Conservation (phyloP, 352 stramenopile species). For the Blastocystis sp. region DNA sequence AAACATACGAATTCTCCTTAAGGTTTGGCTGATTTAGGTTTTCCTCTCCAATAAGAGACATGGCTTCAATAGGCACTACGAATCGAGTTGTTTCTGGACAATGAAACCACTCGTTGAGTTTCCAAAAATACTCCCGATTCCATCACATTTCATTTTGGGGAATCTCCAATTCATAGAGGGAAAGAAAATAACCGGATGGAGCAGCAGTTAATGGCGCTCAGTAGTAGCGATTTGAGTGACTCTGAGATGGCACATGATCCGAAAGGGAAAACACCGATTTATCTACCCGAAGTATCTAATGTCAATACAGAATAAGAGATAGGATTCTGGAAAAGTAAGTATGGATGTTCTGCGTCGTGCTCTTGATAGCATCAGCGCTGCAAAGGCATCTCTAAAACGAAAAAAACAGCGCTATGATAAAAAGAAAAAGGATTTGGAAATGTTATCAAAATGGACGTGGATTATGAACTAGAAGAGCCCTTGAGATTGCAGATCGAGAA, state of each 20-base stretch:
- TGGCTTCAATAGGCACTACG: not conserved
- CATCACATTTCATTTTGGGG: not conserved
- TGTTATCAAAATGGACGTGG: not conserved
- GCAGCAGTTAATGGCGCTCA: not conserved
- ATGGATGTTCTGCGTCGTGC: not conserved
- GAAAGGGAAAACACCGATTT: not conserved
- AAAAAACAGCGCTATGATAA: slow-evolving; percentile 41
- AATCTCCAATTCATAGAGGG: not conserved
- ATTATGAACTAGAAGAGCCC: not conserved
- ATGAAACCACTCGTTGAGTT: not conserved
- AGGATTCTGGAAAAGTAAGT: not conserved
- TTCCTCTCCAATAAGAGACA: slow-evolving; percentile 47
- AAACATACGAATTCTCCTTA: slow-evolving; percentile 6
- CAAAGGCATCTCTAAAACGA: not conserved
- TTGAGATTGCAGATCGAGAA: slow-evolving; percentile 3
- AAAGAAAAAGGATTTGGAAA: slow-evolving; percentile 39
- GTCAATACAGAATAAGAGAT: not conserved
- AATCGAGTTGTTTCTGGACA: not conserved
- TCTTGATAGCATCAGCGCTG: not conserved
- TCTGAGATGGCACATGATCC: not conserved
- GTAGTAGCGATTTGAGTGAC: slow-evolving; percentile 33
- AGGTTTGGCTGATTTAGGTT: not conserved
- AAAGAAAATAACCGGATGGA: not conserved
- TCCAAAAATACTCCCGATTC: not conserved
- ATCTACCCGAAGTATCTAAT: not conserved